Evolutionary conservation across 495 filamentous ascomycete genomes (phyloP).

Genomic region (Tuber calosporum): DNA sequence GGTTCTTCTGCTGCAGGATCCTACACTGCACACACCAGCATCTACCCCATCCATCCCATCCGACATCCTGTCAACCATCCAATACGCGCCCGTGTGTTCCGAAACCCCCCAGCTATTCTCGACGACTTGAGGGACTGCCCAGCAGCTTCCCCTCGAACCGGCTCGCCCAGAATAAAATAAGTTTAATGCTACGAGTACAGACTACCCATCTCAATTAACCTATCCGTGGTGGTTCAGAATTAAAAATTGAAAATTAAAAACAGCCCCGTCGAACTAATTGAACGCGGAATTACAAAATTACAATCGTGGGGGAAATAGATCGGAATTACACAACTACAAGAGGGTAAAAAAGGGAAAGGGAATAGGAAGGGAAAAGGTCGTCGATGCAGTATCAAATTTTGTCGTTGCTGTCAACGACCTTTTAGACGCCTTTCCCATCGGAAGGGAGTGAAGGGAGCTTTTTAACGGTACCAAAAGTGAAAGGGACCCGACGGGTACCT

Average conservation of each 20-base stretch:
- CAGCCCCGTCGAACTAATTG: slow-evolving; percentile 12
- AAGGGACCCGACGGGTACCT: background rate
- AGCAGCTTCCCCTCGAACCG: slow-evolving; percentile 23
- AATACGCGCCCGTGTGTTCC: slow-evolving; percentile 29
- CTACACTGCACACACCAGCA: slow-evolving; percentile 24
- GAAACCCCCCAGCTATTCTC: slow-evolving; percentile 16
- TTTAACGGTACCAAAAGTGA: background rate
- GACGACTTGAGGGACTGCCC: slow-evolving; percentile 21
- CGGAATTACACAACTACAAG: background rate
- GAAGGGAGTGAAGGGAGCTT: background rate
- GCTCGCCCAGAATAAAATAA: background rate
- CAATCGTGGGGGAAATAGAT: background rate
- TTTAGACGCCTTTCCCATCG: slow-evolving; percentile 4
- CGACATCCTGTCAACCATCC: background rate
- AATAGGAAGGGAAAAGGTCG: background rate
- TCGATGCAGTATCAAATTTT: slow-evolving; percentile 1
- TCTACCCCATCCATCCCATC: slow-evolving; percentile 16
- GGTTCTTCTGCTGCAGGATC: slow-evolving; percentile 21
- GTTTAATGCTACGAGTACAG: background rate
- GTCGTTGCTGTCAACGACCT: slow-evolving; percentile 3
- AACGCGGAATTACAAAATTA: slow-evolving; percentile 17
- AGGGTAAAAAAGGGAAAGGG: background rate
- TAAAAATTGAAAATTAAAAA: slow-evolving; percentile 8
- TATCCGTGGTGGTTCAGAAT: slow-evolving; percentile 7
- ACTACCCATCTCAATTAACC: background rate